phyloP scores from a whole-genome alignment of 176 grass and related monocot species.

The Oryza glaberrima region DNA sequence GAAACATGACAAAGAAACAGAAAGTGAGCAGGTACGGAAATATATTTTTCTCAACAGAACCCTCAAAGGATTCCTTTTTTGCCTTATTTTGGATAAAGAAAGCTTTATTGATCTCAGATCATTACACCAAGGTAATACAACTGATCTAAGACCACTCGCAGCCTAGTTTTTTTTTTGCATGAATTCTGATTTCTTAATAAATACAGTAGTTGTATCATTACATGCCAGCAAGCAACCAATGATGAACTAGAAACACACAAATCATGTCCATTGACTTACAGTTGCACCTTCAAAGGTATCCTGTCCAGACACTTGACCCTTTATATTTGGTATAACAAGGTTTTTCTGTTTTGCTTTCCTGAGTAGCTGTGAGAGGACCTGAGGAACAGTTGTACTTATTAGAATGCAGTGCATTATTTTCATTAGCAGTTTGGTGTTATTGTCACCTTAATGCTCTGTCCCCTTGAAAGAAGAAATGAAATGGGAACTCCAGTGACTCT shows the following conservation, averaged over 20 bases:
- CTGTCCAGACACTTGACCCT: conserved; percentile 82
- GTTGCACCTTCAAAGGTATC: conserved; percentile 98
- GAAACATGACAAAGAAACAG: not conserved
- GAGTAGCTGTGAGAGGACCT: conserved; percentile 97
- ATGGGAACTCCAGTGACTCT: conserved; percentile 98
- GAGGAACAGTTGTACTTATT: conserved; percentile 39
- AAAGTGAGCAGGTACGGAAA: conserved; percentile 13
- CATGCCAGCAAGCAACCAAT: conserved; percentile 10
- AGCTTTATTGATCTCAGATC: no score
- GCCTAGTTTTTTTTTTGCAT: not conserved
- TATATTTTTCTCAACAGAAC: conserved; percentile 1
- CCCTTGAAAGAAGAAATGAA: conserved; percentile 93
- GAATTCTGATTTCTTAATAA: conserved; percentile 3
- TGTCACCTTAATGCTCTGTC: conserved; percentile 95
- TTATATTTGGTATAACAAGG: conserved; percentile 98
- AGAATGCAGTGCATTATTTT: conserved; percentile 21
- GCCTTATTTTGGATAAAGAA: no score
- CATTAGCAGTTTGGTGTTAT: conserved; percentile 20
- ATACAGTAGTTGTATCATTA: conserved; percentile 19
- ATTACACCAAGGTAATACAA: no score
- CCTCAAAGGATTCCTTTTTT: not conserved
- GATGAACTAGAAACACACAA: conserved; percentile 9
- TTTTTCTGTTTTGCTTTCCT: conserved; percentile 95
- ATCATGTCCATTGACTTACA: conserved; percentile 65
- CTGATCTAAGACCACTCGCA: no score